phyloP scores from a whole-genome alignment of 257 asterid species.

The Gentiana straminea region DNA sequence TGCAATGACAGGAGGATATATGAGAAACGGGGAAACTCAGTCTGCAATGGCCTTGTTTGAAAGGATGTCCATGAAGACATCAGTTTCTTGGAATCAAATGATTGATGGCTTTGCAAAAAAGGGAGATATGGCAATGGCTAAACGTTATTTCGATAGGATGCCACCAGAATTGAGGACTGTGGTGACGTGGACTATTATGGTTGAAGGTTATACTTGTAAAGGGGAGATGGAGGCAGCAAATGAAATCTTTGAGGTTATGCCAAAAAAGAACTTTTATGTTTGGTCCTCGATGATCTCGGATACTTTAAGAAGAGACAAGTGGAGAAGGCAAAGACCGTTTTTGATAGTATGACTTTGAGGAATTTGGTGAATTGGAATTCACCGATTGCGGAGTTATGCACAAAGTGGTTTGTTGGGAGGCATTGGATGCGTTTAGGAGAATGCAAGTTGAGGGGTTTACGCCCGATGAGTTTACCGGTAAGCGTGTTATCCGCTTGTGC shows the following conservation, averaged over 20 bases:
- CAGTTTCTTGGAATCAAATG: conserved; percentile 72
- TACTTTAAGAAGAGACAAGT: conserved; percentile 60
- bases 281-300: conserved; percentile 73
- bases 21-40: conserved; percentile 27
- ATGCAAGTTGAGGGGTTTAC: conserved; percentile 51
- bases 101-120: conserved; percentile 52
- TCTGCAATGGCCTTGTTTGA: conserved; percentile 37
- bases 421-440: conserved; percentile 35
- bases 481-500: conserved; percentile 73
- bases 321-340: conserved; percentile 40
- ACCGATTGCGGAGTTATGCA: conserved; percentile 58
- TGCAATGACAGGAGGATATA: conserved; percentile 65
- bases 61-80: conserved; percentile 31
- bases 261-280: conserved; percentile 36
- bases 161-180: conserved; percentile 53
- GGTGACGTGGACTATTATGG: conserved; percentile 75
- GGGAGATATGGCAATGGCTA: conserved; percentile 47
- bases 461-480: conserved; percentile 61
- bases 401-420: conserved; percentile 57
- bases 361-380: conserved; percentile 80
- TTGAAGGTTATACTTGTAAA: conserved; percentile 40
- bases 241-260: conserved; percentile 48
- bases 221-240: conserved; percentile 63
- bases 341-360: conserved; percentile 45
- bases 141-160: conserved; percentile 36